phyloP scores from a whole-genome alignment of 2,329 filamentous ascomycete genomes.

The Bimuria novae-zelandiae region DNA sequence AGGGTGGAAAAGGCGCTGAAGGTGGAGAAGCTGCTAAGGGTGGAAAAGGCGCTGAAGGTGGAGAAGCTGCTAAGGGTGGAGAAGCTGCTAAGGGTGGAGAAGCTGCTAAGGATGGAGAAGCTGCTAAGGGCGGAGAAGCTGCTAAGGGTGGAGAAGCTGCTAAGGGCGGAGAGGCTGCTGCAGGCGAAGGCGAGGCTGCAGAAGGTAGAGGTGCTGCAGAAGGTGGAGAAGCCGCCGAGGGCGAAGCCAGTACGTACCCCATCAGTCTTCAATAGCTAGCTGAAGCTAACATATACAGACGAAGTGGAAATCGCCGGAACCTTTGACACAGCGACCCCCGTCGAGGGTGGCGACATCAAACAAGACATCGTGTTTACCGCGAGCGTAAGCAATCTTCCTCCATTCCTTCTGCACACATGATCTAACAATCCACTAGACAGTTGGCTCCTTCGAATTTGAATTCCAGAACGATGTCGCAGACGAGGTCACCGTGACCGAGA shows the following conservation, averaged over 20 bases:
- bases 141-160: too few species aligned
- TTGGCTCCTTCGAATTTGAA: constrained; percentile 29
- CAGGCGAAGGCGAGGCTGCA: neutral
- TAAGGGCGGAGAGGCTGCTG: neutral
- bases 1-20: neutral
- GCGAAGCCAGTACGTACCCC: too few species aligned
- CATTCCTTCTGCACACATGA: neutral
- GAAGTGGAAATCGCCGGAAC: constrained; percentile 17
- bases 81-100: too few species aligned
- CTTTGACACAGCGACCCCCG: constrained; percentile 14
- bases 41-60: constrained; percentile 11
- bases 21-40: neutral
- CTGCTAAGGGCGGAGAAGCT: too few species aligned
- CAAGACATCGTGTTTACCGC: constrained; percentile 28
- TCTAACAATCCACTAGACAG: constrained; percentile 15
- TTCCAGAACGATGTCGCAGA: constrained; percentile 23
- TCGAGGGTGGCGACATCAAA: constrained; percentile 25
- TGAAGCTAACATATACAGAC: constrained; percentile 1
- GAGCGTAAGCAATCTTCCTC: constrained; percentile 11
- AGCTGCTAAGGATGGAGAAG: too few species aligned
- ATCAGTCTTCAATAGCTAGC: neutral
- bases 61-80: constrained; percentile 15
- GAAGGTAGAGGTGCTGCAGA: neutral
- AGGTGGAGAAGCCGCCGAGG: neutral
- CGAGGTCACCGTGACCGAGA: constrained; percentile 25